These are phyloP conservation scores for Gymnopilus junonius DNA, from an alignment of 768 basidiomycete species.

Conservation along the genomic window DNA sequence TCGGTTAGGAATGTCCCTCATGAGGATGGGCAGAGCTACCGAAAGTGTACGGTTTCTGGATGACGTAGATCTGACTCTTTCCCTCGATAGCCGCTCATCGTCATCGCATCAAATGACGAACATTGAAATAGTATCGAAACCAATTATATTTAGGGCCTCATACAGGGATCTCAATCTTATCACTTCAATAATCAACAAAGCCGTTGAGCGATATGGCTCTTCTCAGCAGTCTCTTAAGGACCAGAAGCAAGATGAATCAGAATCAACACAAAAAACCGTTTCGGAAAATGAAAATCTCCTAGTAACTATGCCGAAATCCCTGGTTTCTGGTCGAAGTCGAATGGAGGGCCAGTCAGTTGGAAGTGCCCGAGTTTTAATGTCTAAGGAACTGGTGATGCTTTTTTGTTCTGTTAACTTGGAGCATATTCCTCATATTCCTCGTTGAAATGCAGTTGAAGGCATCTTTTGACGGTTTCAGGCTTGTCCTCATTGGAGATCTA, in stretches of 20 bases:
- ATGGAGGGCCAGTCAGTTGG: constrained; percentile 28
- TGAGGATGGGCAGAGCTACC: constrained; percentile 79
- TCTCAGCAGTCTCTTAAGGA: constrained; percentile 36
- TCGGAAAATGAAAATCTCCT: constrained; percentile 1
- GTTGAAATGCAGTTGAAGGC: constrained; percentile 68
- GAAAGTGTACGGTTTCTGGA: constrained; percentile 94
- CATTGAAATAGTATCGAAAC: constrained; percentile 81
- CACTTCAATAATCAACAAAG: constrained; percentile 83
- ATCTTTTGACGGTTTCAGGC: constrained; percentile 87
- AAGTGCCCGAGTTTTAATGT: constrained; percentile 53
- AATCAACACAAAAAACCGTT: constrained; percentile 1
- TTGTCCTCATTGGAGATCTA: constrained; percentile 92
- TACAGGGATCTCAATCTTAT: constrained; percentile 94
- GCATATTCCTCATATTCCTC: constrained; percentile 7
- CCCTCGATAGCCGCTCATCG: constrained; percentile 85
- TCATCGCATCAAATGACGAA: constrained; percentile 72
- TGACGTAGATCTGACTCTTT: constrained; percentile 86
- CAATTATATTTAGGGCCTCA: constrained; percentile 93
- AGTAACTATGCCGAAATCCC: not conserved
- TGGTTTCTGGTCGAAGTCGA: not conserved
- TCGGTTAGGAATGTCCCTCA: constrained; percentile 91
- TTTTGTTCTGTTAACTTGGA: not conserved
- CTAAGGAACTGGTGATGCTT: constrained; percentile 77
- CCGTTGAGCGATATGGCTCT: constrained; percentile 71
- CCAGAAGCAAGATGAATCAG: constrained; percentile 2